Percentiles rank a stretch among this genome's conserved stretches.
Conservation (phyloP, 768 basidiomycete species). For the Naganishia vishniacii region DNA sequence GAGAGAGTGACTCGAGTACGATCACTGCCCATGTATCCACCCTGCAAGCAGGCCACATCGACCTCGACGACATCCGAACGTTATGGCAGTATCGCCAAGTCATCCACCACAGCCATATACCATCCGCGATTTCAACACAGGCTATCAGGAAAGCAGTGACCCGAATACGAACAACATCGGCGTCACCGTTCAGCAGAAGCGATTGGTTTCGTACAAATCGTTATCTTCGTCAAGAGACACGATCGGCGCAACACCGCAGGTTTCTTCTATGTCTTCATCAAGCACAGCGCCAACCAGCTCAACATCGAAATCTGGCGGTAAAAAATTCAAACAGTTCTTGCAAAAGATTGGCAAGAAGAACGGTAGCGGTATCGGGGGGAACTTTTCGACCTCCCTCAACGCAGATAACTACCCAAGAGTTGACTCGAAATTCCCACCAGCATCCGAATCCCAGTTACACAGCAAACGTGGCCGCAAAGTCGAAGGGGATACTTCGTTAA, state of each 20-base stretch:
- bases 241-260: not conserved
- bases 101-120: constrained; percentile 9
- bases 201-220: not conserved
- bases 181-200: constrained; percentile 1
- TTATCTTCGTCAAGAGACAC: not conserved
- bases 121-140: not conserved
- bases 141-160: not conserved
- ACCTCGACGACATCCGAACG: not conserved
- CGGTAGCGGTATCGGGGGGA: not conserved
- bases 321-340: constrained; percentile 11
- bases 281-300: not conserved
- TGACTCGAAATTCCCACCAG: not conserved
- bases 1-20: too few relatives aligned
- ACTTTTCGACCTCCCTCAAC: not conserved
- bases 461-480: not conserved
- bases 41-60: not conserved
- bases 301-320: constrained; percentile 12
- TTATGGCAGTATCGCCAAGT: constrained; percentile 13
- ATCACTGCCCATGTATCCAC: not conserved
- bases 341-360: constrained; percentile 19
- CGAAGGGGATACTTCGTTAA: constrained; percentile 7
- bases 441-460: not conserved
- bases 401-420: not conserved
- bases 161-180: not conserved
- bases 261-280: constrained; percentile 14